Evolutionary conservation across 2,329 filamentous ascomycete genomes (phyloP).

Genomic region (Cladosporium sp.): DNA sequence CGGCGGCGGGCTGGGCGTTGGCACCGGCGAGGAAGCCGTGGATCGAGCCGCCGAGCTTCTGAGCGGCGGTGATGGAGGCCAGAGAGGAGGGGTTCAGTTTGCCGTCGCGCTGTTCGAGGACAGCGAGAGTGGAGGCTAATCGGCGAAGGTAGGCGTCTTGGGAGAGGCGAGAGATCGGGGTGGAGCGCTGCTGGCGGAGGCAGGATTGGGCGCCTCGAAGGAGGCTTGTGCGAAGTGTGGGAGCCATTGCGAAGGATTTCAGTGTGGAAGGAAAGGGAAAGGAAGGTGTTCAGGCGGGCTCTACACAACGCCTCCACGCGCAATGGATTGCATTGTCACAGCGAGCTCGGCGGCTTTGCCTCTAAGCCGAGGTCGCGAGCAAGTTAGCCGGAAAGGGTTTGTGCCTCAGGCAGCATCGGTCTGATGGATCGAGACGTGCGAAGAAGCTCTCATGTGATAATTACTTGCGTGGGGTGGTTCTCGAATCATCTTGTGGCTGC

Average conservation of each 20-base stretch:
- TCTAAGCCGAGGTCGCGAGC: not conserved
- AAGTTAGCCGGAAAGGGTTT: not conserved
- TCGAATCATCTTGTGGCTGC: too few relatives aligned
- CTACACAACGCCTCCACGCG: too few relatives aligned
- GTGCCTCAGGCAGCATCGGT: not conserved
- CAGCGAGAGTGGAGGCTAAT: constrained; percentile 78
- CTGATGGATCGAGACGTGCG: too few relatives aligned
- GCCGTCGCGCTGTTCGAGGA: constrained; percentile 89
- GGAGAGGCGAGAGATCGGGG: constrained; percentile 35
- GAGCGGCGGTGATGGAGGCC: constrained; percentile 76
- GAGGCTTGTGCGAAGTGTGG: constrained; percentile 12
- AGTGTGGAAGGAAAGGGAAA: not conserved
- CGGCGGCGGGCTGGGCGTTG: constrained; percentile 67
- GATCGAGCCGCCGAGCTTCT: constrained; percentile 76
- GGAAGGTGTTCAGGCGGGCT: not conserved
- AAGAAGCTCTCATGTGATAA: too few relatives aligned
- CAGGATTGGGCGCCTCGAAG: constrained; percentile 26
- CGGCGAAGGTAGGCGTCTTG: constrained; percentile 55
- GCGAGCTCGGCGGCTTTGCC: not conserved
- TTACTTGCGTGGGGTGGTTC: too few relatives aligned
- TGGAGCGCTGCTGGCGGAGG: constrained; percentile 25
- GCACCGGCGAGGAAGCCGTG: constrained; percentile 83
- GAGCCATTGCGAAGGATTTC: constrained; percentile 6
- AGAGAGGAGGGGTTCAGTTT: constrained; percentile 77
- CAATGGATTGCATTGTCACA: not conserved